Evolutionary conservation across 768 basidiomycete species (phyloP).

Genomic region (Podaxis carcinomalis): DNA sequence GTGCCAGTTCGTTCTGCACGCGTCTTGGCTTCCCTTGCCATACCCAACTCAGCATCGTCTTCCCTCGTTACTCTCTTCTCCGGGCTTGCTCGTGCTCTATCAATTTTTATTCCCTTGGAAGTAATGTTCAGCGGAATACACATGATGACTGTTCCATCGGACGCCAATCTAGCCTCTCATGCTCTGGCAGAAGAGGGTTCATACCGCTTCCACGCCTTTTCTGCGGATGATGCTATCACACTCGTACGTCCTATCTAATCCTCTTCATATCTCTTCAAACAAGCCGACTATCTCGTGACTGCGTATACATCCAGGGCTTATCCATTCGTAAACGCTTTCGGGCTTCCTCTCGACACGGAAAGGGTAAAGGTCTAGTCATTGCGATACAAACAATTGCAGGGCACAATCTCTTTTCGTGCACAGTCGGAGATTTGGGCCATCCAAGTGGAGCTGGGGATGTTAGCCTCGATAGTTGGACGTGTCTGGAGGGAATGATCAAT

Average conservation of each 20-base stretch:
- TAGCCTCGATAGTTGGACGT: conserved; percentile 76
- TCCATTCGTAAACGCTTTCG: conserved; percentile 84
- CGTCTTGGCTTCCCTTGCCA: background rate
- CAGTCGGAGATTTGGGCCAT: conserved; percentile 76
- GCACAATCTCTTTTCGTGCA: conserved; percentile 77
- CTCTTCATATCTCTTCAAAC: background rate
- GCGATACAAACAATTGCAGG: conserved; percentile 78
- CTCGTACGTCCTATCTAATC: conserved; percentile 35
- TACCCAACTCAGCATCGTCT: background rate
- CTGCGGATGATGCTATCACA: conserved; percentile 75
- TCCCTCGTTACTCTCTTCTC: background rate
- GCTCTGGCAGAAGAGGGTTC: conserved; percentile 64
- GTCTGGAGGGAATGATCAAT: conserved; percentile 74
- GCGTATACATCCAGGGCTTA: conserved; percentile 40
- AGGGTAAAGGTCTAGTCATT: conserved; percentile 78
- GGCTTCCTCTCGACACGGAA: conserved; percentile 60
- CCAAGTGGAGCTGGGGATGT: conserved; percentile 66
- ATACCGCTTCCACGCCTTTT: conserved; percentile 72
- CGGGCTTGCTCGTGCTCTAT: background rate
- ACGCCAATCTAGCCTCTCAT: conserved; percentile 70
- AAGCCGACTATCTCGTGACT: background rate
- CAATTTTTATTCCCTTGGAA: background rate
- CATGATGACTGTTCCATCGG: conserved; percentile 52
- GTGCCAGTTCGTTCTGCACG: background rate
- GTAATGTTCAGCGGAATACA: conserved; percentile 64